Base-by-base conservation (phyloP, 371 early-diverging fungal species). In the Mucor racemosus region DNA sequence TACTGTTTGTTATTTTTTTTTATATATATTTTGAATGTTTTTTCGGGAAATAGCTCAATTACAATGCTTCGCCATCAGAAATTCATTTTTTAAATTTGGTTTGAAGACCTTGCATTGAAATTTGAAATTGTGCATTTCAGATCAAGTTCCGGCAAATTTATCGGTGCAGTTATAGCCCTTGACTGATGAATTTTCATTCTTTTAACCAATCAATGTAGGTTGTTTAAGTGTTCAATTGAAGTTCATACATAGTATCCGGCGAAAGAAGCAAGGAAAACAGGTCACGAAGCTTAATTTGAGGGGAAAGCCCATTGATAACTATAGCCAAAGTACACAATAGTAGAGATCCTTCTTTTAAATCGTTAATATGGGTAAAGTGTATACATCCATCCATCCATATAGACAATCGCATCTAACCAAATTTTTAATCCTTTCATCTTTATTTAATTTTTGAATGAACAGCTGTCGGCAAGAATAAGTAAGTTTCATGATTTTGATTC, bases 391-490 rank as follows among this genome's bases (percentile, higher is more conserved):
- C 62, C 76, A 76, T 74, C 76, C 76, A 74, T 76, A 60, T 42
- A 59, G 50, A 26, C 58, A 33, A 54, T 58, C 14, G 33, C 46
- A 57, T 60, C 62, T 42, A 57, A 55, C 17, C 19, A 55, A 53
- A 39, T 36, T 50, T 57, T 46, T 50, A 40, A 35, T 42, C 31
- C 31, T 33, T 53, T 50, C 62, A 61, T 60, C 72, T 50, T 60
- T 55, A 15, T 3, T 65, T 19, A 11, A 40, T 60, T 59, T 61
- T 63, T 65, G 56, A 72, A 62, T 67, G 65, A 66, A 56, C 64
- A 75, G 72, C 75, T 72, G 72, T 72, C 66, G 75, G 75, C 67
- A 72, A 71, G 72, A 75, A 75, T 68, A 72, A 75, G 75, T 71
- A 72, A 64, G 60, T 39, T 36, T 35, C 54, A 61, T 68, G 36